phyloP scores from a whole-genome alignment of 345 rosid species.

The Linum tenue region DNA sequence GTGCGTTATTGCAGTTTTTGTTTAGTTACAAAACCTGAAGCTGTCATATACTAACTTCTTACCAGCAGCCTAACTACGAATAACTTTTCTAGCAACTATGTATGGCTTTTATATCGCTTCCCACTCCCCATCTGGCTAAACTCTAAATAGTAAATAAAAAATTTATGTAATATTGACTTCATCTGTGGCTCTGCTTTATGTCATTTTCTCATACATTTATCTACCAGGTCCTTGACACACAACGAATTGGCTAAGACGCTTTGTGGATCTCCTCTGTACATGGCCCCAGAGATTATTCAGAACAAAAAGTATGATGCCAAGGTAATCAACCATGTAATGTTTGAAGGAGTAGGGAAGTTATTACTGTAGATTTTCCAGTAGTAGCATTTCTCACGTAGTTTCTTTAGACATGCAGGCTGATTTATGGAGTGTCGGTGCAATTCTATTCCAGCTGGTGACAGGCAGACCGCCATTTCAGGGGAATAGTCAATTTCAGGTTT shows the following conservation, averaged over 20 bases:
- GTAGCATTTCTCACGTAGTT: constrained; percentile 2
- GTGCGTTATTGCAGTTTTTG: too few species aligned
- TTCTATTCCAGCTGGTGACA: constrained; percentile 68
- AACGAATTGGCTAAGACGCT: constrained; percentile 56
- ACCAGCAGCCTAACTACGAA: too few species aligned
- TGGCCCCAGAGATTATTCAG: constrained; percentile 85
- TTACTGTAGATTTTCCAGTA: background rate
- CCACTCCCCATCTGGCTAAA: background rate
- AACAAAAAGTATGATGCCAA: constrained; percentile 78
- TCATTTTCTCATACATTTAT: constrained; percentile 10
- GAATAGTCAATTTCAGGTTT: constrained; percentile 58
- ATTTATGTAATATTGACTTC: background rate
- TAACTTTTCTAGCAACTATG: too few species aligned
- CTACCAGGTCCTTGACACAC: constrained; percentile 56
- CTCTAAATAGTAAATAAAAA: background rate
- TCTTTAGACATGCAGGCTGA: constrained; percentile 50
- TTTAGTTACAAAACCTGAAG: too few species aligned
- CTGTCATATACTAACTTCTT: too few species aligned
- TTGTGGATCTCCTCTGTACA: constrained; percentile 83
- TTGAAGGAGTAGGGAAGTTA: background rate
- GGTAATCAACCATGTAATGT: constrained; percentile 31
- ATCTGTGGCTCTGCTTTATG: background rate
- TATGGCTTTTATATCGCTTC: too few species aligned
- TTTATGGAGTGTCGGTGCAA: constrained; percentile 86
- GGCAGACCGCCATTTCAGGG: constrained; percentile 82